Evolutionary conservation across 169 alveolate species (phyloP), one percentile per base, ranked within the genome.

Genomic region (Plasmodium gallinaceum): DNA sequence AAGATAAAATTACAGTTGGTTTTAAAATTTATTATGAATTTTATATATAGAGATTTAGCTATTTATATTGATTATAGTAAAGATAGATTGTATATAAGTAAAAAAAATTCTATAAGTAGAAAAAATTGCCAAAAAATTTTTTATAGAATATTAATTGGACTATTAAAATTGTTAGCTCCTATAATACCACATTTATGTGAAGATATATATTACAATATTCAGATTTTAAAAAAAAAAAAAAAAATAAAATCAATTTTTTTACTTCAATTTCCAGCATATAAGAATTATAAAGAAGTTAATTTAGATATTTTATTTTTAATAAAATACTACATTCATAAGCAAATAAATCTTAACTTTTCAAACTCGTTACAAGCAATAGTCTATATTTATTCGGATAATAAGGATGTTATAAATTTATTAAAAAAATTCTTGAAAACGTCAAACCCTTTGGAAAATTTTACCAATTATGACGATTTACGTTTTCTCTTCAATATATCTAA

Each of bases 401-500:
- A 46, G 5, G 70, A 58, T 7, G 7, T 86, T n/a, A 32, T 86
- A 5, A 71, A 20, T 26, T 70, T 86, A 42, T 2, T 86, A 10
- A 86, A 71, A 62, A n/a, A 7, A 3, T 86, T 71, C 70, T 71
- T 86, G 22, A 57, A 57, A 60, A 60, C 74, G 45, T 43, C 20
- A 10, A 26, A 72, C 9, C 86, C 86, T 0, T 16, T 70, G 9
- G 18, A 43, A 10, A n/a, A 48, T 22, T 86, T 86, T 69, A 69
- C 57, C 22, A 86, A 86, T 64, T 62, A 70, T 61, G 92, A 86
- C 51, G 92, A 86, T 46, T 70, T 86, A 14, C 92, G 92, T 20
- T 71, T 86, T 70, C 70, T 86, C 10, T 86, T 86, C 32, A 86
- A 86, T 51, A 87, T 86, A 24, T 86, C 92, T 20, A 86, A 86